phyloP scores from a whole-genome alignment of 192 early-diverging fungal species.

The Jimgerdemannia flammicorona region DNA sequence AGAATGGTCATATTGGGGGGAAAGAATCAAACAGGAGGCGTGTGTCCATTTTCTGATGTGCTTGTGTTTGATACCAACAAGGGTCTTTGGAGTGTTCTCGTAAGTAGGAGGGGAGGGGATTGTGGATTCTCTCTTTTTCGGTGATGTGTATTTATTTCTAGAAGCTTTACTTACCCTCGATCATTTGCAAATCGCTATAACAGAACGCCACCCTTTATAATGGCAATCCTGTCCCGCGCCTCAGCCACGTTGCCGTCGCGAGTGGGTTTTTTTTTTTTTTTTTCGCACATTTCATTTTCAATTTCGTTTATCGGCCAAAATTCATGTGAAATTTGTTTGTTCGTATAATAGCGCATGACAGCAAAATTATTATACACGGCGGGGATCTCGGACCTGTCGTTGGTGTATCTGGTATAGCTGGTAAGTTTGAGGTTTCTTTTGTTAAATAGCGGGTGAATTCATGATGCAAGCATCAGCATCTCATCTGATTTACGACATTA shows the following conservation, averaged over 20 bases:
- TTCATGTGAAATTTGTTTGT: background rate
- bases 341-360: constrained; percentile 3
- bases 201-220: background rate
- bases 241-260: constrained; percentile 4
- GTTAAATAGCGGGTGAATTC: background rate
- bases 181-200: background rate
- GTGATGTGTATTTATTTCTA: background rate
- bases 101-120: background rate
- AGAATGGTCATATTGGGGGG: constrained; percentile 18
- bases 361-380: constrained; percentile 9
- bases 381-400: background rate
- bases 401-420: background rate
- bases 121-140: background rate
- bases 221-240: constrained; percentile 3
- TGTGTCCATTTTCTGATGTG: background rate
- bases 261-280: constrained; percentile 4
- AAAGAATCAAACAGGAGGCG: background rate
- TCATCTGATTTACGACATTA: background rate
- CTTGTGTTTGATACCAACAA: constrained; percentile 8
- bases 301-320: background rate
- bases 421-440: background rate
- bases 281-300: background rate
- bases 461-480: background rate
- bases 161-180: background rate
- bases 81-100: background rate